Base-by-base conservation (phyloP, 768 basidiomycete species). In the Sarcomyxa edulis region DNA sequence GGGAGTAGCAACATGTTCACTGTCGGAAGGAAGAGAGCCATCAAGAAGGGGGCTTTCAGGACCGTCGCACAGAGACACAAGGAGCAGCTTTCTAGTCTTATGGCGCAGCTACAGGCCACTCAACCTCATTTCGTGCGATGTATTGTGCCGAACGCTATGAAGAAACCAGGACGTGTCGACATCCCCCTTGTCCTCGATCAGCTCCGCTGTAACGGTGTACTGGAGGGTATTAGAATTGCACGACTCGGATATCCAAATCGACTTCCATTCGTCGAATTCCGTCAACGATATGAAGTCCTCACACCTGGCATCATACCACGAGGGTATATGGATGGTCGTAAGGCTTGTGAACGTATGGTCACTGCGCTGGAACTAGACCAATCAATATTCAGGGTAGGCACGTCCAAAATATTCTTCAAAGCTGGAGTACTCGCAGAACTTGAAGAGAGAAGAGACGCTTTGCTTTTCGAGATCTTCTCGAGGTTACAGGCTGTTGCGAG, bases 401-500 rank as follows among this genome's bases (percentile, higher is more conserved):
- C 89, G 0, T 95, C 92, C 25, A 99, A 99, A 64, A 88, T 97
- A 44, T 99, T 98, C 69, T 98, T 99, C 78, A 98, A 98, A 56
- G 94, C 96, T 2, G 94, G 95, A 3, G 91, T 96, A 3, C 73
- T 99, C 11, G 96, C 96, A 22, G 95, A 95, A 50, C 73, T 98
- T 7, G 96, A 98, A 58, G 96, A 97, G 49, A 74, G 90, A 9
- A 68, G 95, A 11, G 95, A 99, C 58, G 71, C 77, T 9, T 63
- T 91, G n/a, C 60, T 99, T 15, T 94, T 78, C 47, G 92, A 92
- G 44, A 69, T 96, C 32, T 95, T 98, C 62, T 83, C 89, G 8
- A 74, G 79, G 24, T 58, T 99, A 27, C 96, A 99, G 56, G 89
- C 96, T 0, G 69, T 77, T 1, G 84, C 88, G 3, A 71, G 93